These are phyloP conservation scores for Thelephora terrestris DNA, from an alignment of 1,284 basidiomycete species.

Conservation along the genomic window DNA sequence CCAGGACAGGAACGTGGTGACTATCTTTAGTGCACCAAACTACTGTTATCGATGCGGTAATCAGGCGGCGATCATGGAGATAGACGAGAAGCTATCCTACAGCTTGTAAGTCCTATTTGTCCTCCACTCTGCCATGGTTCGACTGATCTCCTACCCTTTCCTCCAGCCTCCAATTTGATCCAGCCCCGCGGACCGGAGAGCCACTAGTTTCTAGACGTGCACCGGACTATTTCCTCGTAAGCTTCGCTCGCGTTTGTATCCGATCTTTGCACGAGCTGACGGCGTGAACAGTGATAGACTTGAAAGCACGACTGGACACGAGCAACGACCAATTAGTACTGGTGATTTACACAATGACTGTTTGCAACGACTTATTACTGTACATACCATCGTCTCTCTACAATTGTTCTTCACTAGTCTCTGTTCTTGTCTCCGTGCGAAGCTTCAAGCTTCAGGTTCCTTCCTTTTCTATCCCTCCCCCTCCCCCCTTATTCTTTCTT, in stretches of 20 bases:
- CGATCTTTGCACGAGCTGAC: neutral
- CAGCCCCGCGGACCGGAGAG: slow-evolving; percentile 95
- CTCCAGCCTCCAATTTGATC: slow-evolving; percentile 95
- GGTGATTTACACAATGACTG: neutral
- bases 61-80: slow-evolving; percentile 99
- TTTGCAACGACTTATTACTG: neutral
- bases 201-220: slow-evolving; percentile 96
- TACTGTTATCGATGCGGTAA: slow-evolving; percentile 99
- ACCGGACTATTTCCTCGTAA: slow-evolving; percentile 92
- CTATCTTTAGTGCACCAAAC: slow-evolving; percentile 98
- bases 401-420: slow-evolving; percentile 7
- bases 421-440: neutral
- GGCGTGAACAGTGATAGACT: neutral
- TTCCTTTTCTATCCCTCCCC: neutral
- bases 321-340: neutral
- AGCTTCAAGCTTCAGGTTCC: neutral
- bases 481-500: neutral
- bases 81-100: slow-evolving; percentile 96
- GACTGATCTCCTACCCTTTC: slow-evolving; percentile 4
- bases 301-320: neutral
- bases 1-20: slow-evolving; percentile 99
- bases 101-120: slow-evolving; percentile 58
- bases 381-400: neutral
- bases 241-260: slow-evolving; percentile 14
- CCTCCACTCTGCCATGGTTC: slow-evolving; percentile 4